phyloP scores from a whole-genome alignment of 352 stramenopile genomes.

The Globisporangium cederbergense region DNA sequence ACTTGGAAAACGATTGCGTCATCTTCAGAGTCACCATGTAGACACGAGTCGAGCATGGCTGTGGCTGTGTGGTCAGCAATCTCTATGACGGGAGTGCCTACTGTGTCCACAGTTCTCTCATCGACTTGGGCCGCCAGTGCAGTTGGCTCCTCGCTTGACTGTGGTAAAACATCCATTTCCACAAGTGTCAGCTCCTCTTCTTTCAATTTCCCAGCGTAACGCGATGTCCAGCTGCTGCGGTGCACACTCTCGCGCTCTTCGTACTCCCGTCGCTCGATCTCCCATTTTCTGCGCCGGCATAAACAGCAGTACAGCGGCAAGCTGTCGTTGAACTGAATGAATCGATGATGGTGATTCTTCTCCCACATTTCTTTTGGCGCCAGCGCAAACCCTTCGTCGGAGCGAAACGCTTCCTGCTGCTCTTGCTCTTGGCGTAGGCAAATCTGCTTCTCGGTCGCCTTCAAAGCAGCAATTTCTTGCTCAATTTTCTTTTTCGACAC shows the following conservation, averaged over 20 bases:
- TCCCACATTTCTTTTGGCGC: slow-evolving; percentile 56
- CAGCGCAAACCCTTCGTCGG: slow-evolving; percentile 21
- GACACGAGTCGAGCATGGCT: not conserved
- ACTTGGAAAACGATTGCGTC: slow-evolving; percentile 17
- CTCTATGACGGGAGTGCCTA: not conserved
- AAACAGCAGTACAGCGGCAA: slow-evolving; percentile 56
- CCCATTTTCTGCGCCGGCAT: slow-evolving; percentile 60
- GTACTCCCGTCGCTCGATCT: slow-evolving; percentile 35
- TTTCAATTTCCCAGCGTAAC: slow-evolving; percentile 36
- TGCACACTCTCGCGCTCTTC: slow-evolving; percentile 50
- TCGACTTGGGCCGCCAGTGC: not conserved
- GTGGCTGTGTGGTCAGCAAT: not conserved
- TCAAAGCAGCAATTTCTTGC: slow-evolving; percentile 43
- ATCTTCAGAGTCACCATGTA: not conserved
- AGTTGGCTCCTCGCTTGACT: not conserved
- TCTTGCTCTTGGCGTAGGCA: slow-evolving; percentile 23
- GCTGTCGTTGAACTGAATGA: slow-evolving; percentile 31
- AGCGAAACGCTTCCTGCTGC: slow-evolving; percentile 17
- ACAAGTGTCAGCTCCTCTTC: slow-evolving; percentile 40
- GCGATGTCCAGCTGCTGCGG: slow-evolving; percentile 32
- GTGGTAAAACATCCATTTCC: slow-evolving; percentile 7
- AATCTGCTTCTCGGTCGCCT: slow-evolving; percentile 36
- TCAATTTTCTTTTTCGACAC: slow-evolving; percentile 54
- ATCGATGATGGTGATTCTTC: slow-evolving; percentile 66
- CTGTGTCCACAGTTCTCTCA: not conserved